Evolutionary conservation across 768 basidiomycete species (phyloP), one percentile per base, ranked within the genome.

Genomic region (Psilocybe tampanensis): DNA sequence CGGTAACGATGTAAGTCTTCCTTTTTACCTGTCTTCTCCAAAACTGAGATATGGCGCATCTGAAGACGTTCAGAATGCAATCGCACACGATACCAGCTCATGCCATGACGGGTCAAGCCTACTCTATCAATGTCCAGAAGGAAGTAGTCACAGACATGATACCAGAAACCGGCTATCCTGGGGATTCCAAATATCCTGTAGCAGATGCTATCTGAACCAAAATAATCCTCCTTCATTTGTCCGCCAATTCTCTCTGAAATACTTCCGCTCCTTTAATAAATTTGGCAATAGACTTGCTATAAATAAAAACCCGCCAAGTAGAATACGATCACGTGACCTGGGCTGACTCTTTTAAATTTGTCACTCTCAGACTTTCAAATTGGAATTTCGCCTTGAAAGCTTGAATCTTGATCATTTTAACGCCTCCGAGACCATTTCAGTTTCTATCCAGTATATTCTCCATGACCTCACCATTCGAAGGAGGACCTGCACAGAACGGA

Each of bases 121-220:
- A 66, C 23, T 69, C 71, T 0, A 66, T 71, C 17, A 65, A 69
- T 55, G 68, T 73, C 34, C 67, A 70, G 49, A 70, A 71, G 47
- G 72, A 71, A 44, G 61, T 67, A 1, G 54, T 70, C 15, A 62
- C 66, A 4, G 67, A 68, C 44, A 39, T 59, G 12, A 13, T 39
- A 5, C 41, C 50, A 22, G 59, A 60, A 26, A 26, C 48, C 44
- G 11, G 41, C 36, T 33, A 22, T 59, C 18, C 49, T 47, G 22
- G 26, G n/a, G 47, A 48, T 48, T 23, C 47, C 26, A 48, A 48
- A 29, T 48, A 48, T 19, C 47, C 36, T 39, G 36, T 39, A n/a
- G 36, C 36, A 39, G 36, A 13, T 39, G 36, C 36, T n/a, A 39
- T 39, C 12, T 39, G 36, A 39, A n/a, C n/a, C 4, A 29, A 29